A percentile compares a stretch with the other conserved stretches of the same genome.
Conservation (phyloP, 2,329 filamentous ascomycete species). For the Colletotrichum acutatum region DNA sequence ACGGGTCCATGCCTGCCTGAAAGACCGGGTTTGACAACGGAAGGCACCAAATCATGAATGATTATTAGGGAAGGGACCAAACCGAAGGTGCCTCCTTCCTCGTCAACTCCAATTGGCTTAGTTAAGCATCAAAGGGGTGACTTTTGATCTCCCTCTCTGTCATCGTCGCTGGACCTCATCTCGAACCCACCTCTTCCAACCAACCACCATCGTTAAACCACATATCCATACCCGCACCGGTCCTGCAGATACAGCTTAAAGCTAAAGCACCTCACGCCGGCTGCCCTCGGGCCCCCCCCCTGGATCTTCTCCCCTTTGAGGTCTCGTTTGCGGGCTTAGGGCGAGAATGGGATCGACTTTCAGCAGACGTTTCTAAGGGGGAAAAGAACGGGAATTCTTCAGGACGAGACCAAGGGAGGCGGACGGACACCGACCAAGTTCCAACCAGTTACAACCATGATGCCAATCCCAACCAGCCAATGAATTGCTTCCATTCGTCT, state of each 20-base stretch:
- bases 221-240: not conserved
- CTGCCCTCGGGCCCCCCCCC: not conserved
- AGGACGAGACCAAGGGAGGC: not conserved
- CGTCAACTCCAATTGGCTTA: too few relatives aligned
- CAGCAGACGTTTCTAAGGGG: not conserved
- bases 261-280: not conserved
- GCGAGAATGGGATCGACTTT: not conserved
- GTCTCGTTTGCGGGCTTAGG: slow-evolving; percentile 3
- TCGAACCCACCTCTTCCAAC: too few relatives aligned
- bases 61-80: not conserved
- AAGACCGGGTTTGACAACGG: not conserved
- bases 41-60: not conserved
- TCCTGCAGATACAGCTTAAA: not conserved
- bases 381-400: not conserved
- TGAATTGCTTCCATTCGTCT: not conserved
- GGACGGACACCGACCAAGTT: not conserved
- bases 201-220: not conserved
- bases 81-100: not conserved
- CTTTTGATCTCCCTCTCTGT: not conserved
- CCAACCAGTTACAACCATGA: not conserved
- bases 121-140: too few relatives aligned
- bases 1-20: slow-evolving; percentile 8
- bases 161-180: not conserved
- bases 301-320: slow-evolving; percentile 3
- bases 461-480: not conserved